Evolutionary conservation across 2,329 filamentous ascomycete genomes (phyloP).

Genomic region (Chrysosporium keratinophilum): DNA sequence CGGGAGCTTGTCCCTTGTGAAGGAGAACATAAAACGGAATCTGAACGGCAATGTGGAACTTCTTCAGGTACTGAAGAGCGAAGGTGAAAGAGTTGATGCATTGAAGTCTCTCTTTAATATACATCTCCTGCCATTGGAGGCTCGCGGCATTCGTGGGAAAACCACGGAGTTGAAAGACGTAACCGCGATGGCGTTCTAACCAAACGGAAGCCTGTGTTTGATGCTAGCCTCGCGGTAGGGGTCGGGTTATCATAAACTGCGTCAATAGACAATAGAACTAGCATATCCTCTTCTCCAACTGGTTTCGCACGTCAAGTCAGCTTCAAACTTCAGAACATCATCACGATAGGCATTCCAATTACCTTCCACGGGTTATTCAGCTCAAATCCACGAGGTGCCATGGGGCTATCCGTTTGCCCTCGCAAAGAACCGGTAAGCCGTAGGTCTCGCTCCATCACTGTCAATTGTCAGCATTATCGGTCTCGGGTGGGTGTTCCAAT

Average conservation of each 20-base stretch:
- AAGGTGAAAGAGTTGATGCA: slow-evolving; percentile 45
- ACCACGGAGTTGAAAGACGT: slow-evolving; percentile 31
- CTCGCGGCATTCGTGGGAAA: slow-evolving; percentile 41
- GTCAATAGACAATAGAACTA: slow-evolving; percentile 18
- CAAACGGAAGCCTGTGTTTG: neutral
- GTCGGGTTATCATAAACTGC: slow-evolving; percentile 3
- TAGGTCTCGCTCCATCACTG: slow-evolving; percentile 59
- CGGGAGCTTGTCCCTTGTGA: slow-evolving; percentile 46
- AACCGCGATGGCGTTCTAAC: neutral
- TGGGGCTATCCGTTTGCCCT: slow-evolving; percentile 51
- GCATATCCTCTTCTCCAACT: slow-evolving; percentile 35
- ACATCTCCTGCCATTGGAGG: slow-evolving; percentile 42
- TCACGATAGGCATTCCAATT: slow-evolving; percentile 18
- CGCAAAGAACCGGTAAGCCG: slow-evolving; percentile 51
- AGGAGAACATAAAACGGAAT: slow-evolving; percentile 45
- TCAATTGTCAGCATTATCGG: slow-evolving; percentile 11
- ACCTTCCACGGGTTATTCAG: slow-evolving; percentile 60
- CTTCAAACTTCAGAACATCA: neutral
- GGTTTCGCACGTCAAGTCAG: slow-evolving; percentile 2
- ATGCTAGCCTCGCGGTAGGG: neutral
- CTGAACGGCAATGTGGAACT: slow-evolving; percentile 42
- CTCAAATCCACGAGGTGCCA: slow-evolving; percentile 53
- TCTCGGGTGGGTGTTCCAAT: neutral
- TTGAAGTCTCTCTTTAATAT: slow-evolving; percentile 46
- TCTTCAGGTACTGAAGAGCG: slow-evolving; percentile 40